These are phyloP conservation scores for Colletotrichum tabaci DNA, from an alignment of 2,329 filamentous ascomycete genomes.

Conservation along the genomic window DNA sequence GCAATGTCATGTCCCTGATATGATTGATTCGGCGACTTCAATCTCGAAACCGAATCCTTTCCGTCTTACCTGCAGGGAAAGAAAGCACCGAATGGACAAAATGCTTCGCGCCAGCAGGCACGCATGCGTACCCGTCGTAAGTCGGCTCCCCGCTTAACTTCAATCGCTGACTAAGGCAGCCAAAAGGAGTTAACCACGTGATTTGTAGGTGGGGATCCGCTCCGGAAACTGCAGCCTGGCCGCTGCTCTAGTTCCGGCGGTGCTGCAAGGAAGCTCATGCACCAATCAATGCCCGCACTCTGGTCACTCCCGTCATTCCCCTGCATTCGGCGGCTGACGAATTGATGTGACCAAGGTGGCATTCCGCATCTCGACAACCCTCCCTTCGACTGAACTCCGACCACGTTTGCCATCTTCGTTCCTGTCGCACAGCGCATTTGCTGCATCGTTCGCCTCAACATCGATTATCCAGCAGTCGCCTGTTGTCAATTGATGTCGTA, in stretches of 20 bases:
- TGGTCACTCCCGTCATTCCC: slow-evolving; percentile 33
- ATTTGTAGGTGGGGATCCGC: not conserved
- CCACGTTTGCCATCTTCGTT: not conserved
- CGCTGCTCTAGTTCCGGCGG: not conserved
- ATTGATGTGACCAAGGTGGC: slow-evolving; percentile 29
- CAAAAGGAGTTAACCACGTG: not conserved
- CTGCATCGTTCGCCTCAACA: slow-evolving; percentile 1
- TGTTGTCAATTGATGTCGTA: slow-evolving; percentile 31
- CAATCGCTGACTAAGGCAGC: not conserved
- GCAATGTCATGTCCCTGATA: too few species aligned
- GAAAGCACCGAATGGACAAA: too few species aligned
- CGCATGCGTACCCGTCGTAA: too few species aligned
- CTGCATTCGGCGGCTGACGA: slow-evolving; percentile 39
- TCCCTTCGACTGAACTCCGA: not conserved
- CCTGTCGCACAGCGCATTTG: not conserved
- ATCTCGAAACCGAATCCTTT: slow-evolving; percentile 10
- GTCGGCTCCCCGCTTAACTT: not conserved
- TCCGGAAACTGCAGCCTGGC: slow-evolving; percentile 21
- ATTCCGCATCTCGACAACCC: slow-evolving; percentile 3
- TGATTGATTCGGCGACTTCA: not conserved
- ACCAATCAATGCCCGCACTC: slow-evolving; percentile 39
- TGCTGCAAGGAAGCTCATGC: slow-evolving; percentile 31
- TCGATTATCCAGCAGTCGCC: not conserved
- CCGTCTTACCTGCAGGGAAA: slow-evolving; percentile 13
- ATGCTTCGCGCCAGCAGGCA: too few species aligned